Evolutionary conservation across 1,284 basidiomycete genomes (phyloP).

Genomic region (Prillingera fragicola): DNA sequence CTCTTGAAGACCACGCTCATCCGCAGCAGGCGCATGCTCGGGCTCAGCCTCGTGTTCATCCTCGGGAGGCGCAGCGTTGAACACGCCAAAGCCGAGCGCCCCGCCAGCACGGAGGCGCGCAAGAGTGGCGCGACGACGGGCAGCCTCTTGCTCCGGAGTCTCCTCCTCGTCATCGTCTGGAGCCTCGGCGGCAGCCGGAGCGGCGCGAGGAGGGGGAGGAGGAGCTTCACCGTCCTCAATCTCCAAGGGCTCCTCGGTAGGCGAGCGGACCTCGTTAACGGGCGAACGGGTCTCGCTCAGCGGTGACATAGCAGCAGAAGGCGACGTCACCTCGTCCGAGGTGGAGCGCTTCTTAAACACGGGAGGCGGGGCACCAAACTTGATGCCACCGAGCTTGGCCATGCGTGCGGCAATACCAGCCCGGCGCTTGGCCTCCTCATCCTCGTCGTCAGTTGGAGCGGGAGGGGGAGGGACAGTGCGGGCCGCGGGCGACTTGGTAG

Average conservation of each 20-base stretch:
- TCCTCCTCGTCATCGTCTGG: slow-evolving; percentile 27
- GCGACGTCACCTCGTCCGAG: background rate
- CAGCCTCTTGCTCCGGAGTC: slow-evolving; percentile 44
- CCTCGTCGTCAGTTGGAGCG: background rate
- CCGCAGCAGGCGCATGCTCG: background rate
- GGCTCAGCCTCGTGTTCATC: slow-evolving; percentile 1
- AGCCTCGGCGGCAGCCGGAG: background rate
- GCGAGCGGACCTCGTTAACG: slow-evolving; percentile 1
- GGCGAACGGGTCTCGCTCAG: background rate
- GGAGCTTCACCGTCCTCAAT: slow-evolving; percentile 2
- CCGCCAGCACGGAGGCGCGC: slow-evolving; percentile 45
- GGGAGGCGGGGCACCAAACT: slow-evolving; percentile 59
- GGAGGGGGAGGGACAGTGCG: no score
- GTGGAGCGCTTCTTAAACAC: slow-evolving; percentile 20
- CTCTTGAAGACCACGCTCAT: slow-evolving; percentile 9
- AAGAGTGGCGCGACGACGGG: slow-evolving; percentile 39
- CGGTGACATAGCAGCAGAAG: no score
- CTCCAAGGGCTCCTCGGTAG: slow-evolving; percentile 9
- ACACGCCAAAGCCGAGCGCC: slow-evolving; percentile 45
- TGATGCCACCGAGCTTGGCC: slow-evolving; percentile 79
- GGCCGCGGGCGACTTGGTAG: no score
- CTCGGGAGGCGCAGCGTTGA: slow-evolving; percentile 22
- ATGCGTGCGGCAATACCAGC: slow-evolving; percentile 79
- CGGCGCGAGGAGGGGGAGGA: background rate
- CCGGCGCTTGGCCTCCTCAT: slow-evolving; percentile 64